These are phyloP conservation scores for Afroboletus lepidellus DNA, from an alignment of 1,284 basidiomycete species.

Conservation along the genomic window DNA sequence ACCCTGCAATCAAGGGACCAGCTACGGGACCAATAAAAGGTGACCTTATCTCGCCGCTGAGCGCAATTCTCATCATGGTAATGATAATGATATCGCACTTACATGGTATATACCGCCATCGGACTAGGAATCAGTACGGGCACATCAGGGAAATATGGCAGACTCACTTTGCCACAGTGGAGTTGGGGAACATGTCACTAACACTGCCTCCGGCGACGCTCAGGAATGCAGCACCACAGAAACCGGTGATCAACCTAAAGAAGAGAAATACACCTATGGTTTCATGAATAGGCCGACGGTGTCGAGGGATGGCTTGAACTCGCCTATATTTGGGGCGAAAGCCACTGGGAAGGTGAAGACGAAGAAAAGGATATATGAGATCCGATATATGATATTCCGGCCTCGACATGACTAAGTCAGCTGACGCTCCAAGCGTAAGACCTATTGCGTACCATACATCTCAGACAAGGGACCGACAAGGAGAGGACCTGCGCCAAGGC, in stretches of 20 bases:
- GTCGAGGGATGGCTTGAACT: constrained; percentile 8
- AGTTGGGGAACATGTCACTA: constrained; percentile 69
- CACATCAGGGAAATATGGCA: neutral
- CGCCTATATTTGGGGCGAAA: constrained; percentile 61
- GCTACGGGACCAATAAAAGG: constrained; percentile 77
- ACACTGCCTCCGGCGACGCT: constrained; percentile 81
- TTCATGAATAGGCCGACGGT: neutral
- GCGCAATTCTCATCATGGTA: neutral
- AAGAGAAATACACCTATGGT: constrained; percentile 43
- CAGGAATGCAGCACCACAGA: constrained; percentile 72
- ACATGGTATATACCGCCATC: constrained; percentile 72
- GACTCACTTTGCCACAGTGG: constrained; percentile 62
- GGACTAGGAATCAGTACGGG: constrained; percentile 45
- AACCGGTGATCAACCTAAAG: constrained; percentile 53
- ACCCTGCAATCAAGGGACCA: constrained; percentile 65
- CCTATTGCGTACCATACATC: constrained; percentile 38
- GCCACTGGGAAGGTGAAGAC: constrained; percentile 64
- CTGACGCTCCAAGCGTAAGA: constrained; percentile 29
- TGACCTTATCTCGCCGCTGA: constrained; percentile 29
- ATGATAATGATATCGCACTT: constrained; percentile 5
- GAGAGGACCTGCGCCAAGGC: constrained; percentile 47
- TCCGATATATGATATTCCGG: constrained; percentile 51
- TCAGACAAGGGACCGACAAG: constrained; percentile 51
- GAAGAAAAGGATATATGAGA: constrained; percentile 51
- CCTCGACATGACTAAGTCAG: constrained; percentile 56